Conservation (phyloP, 306 rosid species). For the Acacia melanoxylon region DNA sequence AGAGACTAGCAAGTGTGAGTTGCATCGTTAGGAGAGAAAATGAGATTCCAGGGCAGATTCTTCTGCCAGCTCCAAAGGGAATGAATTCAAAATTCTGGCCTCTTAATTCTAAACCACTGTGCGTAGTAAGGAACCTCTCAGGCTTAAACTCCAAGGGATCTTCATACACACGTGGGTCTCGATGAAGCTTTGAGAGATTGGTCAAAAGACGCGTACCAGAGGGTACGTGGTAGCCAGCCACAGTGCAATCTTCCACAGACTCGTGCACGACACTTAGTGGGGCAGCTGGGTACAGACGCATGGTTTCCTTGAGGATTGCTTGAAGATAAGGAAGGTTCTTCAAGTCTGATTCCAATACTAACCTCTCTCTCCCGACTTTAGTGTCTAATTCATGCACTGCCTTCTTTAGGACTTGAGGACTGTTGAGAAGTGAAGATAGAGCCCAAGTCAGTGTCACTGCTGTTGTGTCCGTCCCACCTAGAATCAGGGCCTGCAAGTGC, state of each 20-base stretch:
- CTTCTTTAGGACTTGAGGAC: slow-evolving; percentile 23
- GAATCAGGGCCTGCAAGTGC: slow-evolving; percentile 15
- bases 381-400: slow-evolving; percentile 35
- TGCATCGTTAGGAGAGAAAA: slow-evolving; percentile 24
- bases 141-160: slow-evolving; percentile 38
- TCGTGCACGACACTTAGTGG: slow-evolving; percentile 41
- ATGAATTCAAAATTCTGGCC: slow-evolving; percentile 37
- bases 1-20: slow-evolving; percentile 26
- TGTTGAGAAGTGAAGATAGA: slow-evolving; percentile 35
- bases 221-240: slow-evolving; percentile 43
- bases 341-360: slow-evolving; percentile 37
- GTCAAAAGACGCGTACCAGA: slow-evolving; percentile 50
- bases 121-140: slow-evolving; percentile 41
- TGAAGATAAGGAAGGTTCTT: slow-evolving; percentile 42
- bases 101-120: slow-evolving; percentile 23
- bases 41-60: slow-evolving; percentile 31
- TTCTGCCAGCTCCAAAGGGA: slow-evolving; percentile 43
- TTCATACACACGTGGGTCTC: slow-evolving; percentile 26
- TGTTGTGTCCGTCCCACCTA: slow-evolving; percentile 38
- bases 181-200: slow-evolving; percentile 47
- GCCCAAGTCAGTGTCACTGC: slow-evolving; percentile 40
- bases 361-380: slow-evolving; percentile 2
- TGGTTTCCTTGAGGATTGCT: slow-evolving; percentile 50
- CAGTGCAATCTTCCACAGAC: slow-evolving; percentile 39
- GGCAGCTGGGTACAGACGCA: slow-evolving; percentile 55